Conservation (phyloP, 805 yeast genomes). For the Myxozyma neotropica region DNA sequence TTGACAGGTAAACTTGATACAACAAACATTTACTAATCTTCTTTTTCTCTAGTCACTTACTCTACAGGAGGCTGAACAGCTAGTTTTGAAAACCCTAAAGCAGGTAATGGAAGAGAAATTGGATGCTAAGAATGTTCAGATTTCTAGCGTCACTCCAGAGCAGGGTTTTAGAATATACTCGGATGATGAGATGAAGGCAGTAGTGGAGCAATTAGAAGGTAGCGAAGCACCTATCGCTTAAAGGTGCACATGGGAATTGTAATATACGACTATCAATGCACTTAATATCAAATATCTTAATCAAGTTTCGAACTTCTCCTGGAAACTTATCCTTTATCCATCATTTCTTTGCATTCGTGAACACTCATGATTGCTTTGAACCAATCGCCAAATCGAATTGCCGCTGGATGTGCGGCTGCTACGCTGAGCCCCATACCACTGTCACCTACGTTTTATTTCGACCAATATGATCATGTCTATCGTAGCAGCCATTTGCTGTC, state of each 20-base stretch:
- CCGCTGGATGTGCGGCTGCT: constrained; percentile 4
- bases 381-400: no score
- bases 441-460: no score
- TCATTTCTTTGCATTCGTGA: no score
- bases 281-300: neutral
- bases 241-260: neutral
- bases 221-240: constrained; percentile 17
- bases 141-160: constrained; percentile 86
- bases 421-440: neutral
- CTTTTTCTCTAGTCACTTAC: constrained; percentile 59
- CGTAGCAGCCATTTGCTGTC: no score
- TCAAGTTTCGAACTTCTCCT: no score
- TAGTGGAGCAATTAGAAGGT: constrained; percentile 62
- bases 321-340: no score
- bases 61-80: constrained; percentile 85
- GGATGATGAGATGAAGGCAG: constrained; percentile 79
- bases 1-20: neutral
- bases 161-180: constrained; percentile 83
- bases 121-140: constrained; percentile 92
- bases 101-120: constrained; percentile 99
- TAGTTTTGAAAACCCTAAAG: constrained; percentile 84
- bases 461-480: no score
- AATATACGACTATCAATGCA: neutral
- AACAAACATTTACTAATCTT: constrained; percentile 1
- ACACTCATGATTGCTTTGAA: no score